Evolutionary conservation across 768 basidiomycete species (phyloP), one percentile per base, ranked within the genome.

Genomic region (Glaciozyma martinii): DNA sequence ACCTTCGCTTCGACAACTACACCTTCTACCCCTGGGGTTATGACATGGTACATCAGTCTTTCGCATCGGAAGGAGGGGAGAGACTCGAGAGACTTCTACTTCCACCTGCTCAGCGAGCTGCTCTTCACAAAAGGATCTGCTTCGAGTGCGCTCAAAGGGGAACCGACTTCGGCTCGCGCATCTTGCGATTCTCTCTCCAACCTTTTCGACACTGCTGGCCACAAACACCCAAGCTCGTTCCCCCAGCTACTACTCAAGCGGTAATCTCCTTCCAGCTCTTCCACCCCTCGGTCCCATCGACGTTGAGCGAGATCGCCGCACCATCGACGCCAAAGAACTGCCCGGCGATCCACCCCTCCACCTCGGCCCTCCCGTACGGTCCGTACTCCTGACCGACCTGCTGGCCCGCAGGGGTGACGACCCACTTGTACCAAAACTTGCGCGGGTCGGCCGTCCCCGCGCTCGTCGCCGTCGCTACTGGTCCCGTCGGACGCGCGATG

Each of bases 371-470:
- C 33, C 79, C 78, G 73, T 87, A 94, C 12, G 90, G 90, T 3
- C 91, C 91, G 73, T 88, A 90, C 8, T 80, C 77, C 30, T 64
- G 66, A 62, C 84, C 81, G 23, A 77, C 81, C 18, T 77, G 70
- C 12, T 80, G 75, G 40, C 79, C 78, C 30, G 61, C 50, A 16
- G 29, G 83, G 75, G 64, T 82, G 80, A 64, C 57, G 9, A 54
- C 33, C 90, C 90, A 93, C 72, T 82, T 85, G 76, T 89, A 93
- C 74, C 90, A 86, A 76, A 86, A 91, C 59, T 61, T 53, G 18
- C 56, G 30, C 4, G 32, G 32, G 12, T 40, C 37, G 10, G 37
- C 37, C 37, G 12, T 40, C 3, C 37, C 37, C 37, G 15, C 3
- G 27, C 46, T 43, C 12, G 53, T 53, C 19, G 50, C 15, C 1